phyloP scores from a whole-genome alignment of 208 protist species.

The Borovskyia barvae region DNA sequence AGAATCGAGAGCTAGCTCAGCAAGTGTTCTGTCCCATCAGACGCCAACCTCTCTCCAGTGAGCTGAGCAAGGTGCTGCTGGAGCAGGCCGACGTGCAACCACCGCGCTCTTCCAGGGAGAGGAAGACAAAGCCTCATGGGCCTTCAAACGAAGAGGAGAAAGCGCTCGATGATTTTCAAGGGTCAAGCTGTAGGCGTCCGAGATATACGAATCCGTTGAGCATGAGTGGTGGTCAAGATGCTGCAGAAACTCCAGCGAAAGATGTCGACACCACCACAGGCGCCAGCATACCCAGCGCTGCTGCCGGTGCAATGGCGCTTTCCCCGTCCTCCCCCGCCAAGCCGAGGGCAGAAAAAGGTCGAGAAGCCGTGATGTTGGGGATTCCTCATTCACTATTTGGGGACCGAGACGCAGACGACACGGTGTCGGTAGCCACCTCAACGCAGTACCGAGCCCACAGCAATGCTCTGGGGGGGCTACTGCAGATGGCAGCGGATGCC shows the following conservation, averaged over 20 bases:
- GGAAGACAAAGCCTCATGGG: too few relatives aligned
- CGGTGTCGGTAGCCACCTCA: slow-evolving; percentile 22
- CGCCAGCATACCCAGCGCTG: background rate
- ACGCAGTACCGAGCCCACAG: slow-evolving; percentile 21
- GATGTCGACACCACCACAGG: background rate
- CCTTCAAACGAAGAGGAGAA: too few relatives aligned
- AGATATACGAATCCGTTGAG: background rate
- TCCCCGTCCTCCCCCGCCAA: slow-evolving; percentile 3
- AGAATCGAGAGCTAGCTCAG: slow-evolving; percentile 12
- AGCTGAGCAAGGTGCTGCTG: slow-evolving; percentile 1
- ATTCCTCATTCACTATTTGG: slow-evolving; percentile 34
- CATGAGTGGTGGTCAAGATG: slow-evolving; percentile 7
- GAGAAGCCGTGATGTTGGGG: slow-evolving; percentile 26
- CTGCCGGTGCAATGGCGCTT: background rate
- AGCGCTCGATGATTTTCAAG: too few relatives aligned
- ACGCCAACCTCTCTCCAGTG: slow-evolving; percentile 4
- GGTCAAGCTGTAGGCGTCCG: slow-evolving; percentile 1
- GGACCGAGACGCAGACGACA: slow-evolving; percentile 6
- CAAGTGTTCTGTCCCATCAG: slow-evolving; percentile 21
- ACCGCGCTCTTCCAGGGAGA: too few relatives aligned
- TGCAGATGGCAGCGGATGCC: slow-evolving; percentile 21
- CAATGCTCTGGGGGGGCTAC: slow-evolving; percentile 25
- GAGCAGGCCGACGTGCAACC: too few relatives aligned
- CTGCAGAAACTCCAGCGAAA: background rate
- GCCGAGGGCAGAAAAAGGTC: background rate